Evolutionary conservation across 495 filamentous ascomycete genomes (phyloP), one percentile per base, ranked within the genome.

Genomic region (Talaromyces stipitatus): DNA sequence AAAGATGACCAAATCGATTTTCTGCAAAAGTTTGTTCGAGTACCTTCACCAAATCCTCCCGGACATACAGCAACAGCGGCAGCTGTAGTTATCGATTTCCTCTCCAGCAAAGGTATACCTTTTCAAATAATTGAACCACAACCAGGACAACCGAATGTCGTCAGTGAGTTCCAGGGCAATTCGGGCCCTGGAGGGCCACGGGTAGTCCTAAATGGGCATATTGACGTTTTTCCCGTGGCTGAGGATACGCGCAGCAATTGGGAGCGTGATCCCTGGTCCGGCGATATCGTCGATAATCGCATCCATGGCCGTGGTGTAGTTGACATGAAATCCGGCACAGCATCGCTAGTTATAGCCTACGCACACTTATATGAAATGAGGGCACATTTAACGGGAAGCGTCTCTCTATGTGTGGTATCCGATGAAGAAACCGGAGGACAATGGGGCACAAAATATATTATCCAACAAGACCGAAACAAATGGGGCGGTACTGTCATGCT

Each of bases 241-340:
- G 2, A 0, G 2, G 47, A 50, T 23, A 50, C 47, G 3, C 26
- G 9, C 0, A n/a, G 18, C 20, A 22, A 50, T 16, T 51, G 48
- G 48, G 48, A 51, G 4, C 48, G 48, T 16, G 48, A 51, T 11
- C 48, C 48, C 26, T 51, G 48, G 48, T 51, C 48, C 24, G 48
- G 48, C 48, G 47, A 18, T 11, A 51, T 30, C 16, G 26, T 10
- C 4, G 26, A 20, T 24, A 23, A 51, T 26, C 48, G 48, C 14
- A 51, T 51, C 48, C 27, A 51, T 4, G 48, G 48, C 48, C 48
- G 48, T 1, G 48, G 48, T 2, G 48, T 30, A 1, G 48, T 51
- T 4, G 48, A 51, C 11, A 51, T 51, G 48, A 51, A 51, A 51
- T 51, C 48, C 48, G 48, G 48, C 24, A 51, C 48, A 3, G 48